A percentile compares a stretch with the other conserved stretches of the same genome.
phyloP scores from a whole-genome alignment of 1,139 yeast genomes.

The Taphrina betulina region DNA sequence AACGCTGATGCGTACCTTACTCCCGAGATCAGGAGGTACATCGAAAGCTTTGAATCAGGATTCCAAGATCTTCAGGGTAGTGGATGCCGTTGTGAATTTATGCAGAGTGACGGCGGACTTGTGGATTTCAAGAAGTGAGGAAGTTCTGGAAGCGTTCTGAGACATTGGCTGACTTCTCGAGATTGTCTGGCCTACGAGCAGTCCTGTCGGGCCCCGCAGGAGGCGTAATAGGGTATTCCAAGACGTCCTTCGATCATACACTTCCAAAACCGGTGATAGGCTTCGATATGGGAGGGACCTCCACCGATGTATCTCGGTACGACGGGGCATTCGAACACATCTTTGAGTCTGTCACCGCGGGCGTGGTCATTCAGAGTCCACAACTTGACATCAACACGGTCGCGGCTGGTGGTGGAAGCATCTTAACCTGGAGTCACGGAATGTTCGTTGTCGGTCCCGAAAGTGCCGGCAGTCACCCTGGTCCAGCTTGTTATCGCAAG shows the following conservation, averaged over 20 bases:
- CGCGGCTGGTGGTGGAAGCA: conserved; percentile 63
- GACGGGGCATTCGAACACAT: conserved; percentile 53
- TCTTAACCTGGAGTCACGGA: conserved; percentile 53
- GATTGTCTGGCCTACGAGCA: conserved; percentile 55
- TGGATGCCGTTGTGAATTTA: conserved; percentile 50
- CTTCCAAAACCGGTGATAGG: not conserved
- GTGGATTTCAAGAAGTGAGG: no score
- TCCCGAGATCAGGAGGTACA: conserved; percentile 65
- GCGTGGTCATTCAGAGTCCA: conserved; percentile 58
- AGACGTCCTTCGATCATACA: conserved; percentile 49
- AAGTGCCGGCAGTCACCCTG: conserved; percentile 59
- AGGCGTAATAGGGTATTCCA: conserved; percentile 59
- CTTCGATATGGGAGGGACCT: conserved; percentile 56
- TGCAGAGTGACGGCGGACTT: conserved; percentile 67
- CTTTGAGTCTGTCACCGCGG: conserved; percentile 57
- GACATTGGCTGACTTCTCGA: conserved; percentile 52
- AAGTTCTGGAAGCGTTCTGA: no score
- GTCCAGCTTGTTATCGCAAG: conserved; percentile 59
- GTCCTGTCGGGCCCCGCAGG: conserved; percentile 63
- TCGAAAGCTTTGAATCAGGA: conserved; percentile 61
- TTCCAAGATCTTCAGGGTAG: conserved; percentile 54
- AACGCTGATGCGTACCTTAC: conserved; percentile 77
- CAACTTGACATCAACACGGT: conserved; percentile 60
- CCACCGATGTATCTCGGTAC: conserved; percentile 57
- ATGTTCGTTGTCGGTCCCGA: conserved; percentile 58